Conservation (phyloP, 2,329 filamentous ascomycete genomes). For the Westerdykella aurantiaca region DNA sequence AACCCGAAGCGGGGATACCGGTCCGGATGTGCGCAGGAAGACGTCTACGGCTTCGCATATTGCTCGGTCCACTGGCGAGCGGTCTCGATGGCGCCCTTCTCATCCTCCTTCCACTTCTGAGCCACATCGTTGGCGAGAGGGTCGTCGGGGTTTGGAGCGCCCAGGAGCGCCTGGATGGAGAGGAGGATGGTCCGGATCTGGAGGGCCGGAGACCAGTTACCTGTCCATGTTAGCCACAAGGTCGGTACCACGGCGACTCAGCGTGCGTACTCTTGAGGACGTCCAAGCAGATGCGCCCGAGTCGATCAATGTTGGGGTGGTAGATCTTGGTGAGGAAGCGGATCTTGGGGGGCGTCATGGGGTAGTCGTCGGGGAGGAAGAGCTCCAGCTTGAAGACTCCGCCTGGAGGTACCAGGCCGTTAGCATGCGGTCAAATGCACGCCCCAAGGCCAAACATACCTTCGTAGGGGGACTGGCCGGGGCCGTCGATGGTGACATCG, state of each 20-base stretch:
- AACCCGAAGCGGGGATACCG: too few relatives aligned
- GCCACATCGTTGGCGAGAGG: conserved; percentile 97
- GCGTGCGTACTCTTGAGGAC: conserved; percentile 79
- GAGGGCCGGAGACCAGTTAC: conserved; percentile 97
- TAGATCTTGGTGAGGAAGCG: conserved; percentile 99
- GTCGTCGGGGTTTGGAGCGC: conserved; percentile 95
- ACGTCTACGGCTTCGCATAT: conserved; percentile 52
- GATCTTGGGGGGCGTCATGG: conserved; percentile 98
- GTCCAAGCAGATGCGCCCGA: conserved; percentile 94
- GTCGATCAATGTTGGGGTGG: conserved; percentile 96
- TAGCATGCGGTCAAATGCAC: neutral
- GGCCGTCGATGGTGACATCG: conserved; percentile 93
- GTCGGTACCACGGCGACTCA: conserved; percentile 2
- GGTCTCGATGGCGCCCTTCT: conserved; percentile 84
- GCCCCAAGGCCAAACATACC: conserved; percentile 50
- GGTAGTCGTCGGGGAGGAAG: conserved; percentile 97
- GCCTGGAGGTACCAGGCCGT: conserved; percentile 37
- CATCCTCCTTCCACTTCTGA: conserved; percentile 96
- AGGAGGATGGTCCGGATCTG: conserved; percentile 98
- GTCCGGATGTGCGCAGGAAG: too few relatives aligned
- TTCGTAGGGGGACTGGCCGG: conserved; percentile 89
- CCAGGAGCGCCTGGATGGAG: conserved; percentile 93
- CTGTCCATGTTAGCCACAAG: conserved; percentile 43
- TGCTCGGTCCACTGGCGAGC: conserved; percentile 87
- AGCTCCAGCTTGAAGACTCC: conserved; percentile 96